Evolutionary conservation across 257 asterid species (phyloP), one percentile per base, ranked within the genome.

Genomic region (Solanum rostratum): DNA sequence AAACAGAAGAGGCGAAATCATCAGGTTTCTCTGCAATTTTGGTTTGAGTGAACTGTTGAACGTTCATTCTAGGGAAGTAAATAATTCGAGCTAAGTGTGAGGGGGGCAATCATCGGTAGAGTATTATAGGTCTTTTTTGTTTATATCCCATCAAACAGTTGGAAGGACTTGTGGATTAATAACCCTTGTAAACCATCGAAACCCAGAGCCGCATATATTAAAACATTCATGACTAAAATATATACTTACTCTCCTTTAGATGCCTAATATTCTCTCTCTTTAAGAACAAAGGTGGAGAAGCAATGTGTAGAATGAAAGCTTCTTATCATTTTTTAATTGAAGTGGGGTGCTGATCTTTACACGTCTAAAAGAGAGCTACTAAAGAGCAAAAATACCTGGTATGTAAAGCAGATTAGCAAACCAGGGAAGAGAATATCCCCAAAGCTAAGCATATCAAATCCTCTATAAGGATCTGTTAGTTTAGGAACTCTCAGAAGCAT

Each of bases 341-440:
- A 43, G 54, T 41, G 54, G 49, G 22, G 84, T 24, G 20, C 19
- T 62, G 19, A 39, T 59, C 2, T 43, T 39, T 18, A 18, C 41
- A 18, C 50, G 29, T 57, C 27, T 43, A 33, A 8, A 71, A 71
- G 6, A 80, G 55, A 55, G 41, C 5, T 10, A 52, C 29, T 41
- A 37, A 53, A 87, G 83, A 27, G 82, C 62, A 76, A 55, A 54
- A 54, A 65, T 93, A 96, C 99, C 99, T 91, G n/a, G 85, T 76
- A 87, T 39, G 97, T 88, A 86, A 97, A 97, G 82, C 95, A 95
- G 85, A 95, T 94, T 66, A 97, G 94, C 92, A 97, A 88, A 78
- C 98, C 98, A 7, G 98, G 98, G 88, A 97, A 95, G 70, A 97
- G 91, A 84, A 97, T 95, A 87, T 97, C 99, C 73, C 99, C 99